A percentile compares a stretch with the other conserved stretches of the same genome.
Evolutionary conservation across 2,329 filamentous ascomycete genomes (phyloP).

Genomic region (Akanthomyces lecanii): DNA sequence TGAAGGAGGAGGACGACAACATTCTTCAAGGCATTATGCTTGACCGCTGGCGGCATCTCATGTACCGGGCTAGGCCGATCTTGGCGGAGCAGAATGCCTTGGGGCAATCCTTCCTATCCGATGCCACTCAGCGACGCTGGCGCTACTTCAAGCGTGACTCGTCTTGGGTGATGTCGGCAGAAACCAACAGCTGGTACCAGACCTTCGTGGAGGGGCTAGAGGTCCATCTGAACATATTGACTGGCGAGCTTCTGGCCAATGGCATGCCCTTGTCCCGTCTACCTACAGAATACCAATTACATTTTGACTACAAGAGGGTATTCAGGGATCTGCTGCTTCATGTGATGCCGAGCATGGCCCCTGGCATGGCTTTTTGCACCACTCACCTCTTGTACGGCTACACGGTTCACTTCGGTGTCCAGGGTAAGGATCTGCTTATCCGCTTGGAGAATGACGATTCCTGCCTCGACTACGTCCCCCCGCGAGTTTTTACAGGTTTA

Average conservation of each 20-base stretch:
- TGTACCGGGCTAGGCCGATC: not conserved
- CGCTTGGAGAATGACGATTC: conserved; percentile 20
- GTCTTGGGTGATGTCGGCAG: not conserved
- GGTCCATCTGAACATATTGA: conserved; percentile 48
- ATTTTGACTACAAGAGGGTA: conserved; percentile 37
- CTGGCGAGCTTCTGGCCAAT: conserved; percentile 48
- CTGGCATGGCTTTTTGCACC: conserved; percentile 39
- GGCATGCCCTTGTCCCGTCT: conserved; percentile 45
- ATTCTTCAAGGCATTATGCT: not conserved
- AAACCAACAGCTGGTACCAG: not conserved
- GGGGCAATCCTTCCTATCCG: not conserved
- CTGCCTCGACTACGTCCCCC: conserved; percentile 30
- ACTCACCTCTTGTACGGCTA: conserved; percentile 29
- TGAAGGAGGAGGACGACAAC: not conserved
- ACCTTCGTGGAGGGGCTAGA: conserved; percentile 15
- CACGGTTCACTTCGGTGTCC: conserved; percentile 32
- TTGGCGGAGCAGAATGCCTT: not conserved
- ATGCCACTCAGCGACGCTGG: not conserved
- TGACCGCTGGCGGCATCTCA: not conserved
- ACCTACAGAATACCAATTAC: conserved; percentile 39
- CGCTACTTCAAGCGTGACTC: not conserved
- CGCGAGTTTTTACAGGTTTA: conserved; percentile 22
- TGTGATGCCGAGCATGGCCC: conserved; percentile 35
- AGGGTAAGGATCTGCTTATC: conserved; percentile 30
- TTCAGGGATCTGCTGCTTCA: conserved; percentile 42